Conservation (phyloP, 441 rosid genomes). For the Corymbia citriodora region DNA sequence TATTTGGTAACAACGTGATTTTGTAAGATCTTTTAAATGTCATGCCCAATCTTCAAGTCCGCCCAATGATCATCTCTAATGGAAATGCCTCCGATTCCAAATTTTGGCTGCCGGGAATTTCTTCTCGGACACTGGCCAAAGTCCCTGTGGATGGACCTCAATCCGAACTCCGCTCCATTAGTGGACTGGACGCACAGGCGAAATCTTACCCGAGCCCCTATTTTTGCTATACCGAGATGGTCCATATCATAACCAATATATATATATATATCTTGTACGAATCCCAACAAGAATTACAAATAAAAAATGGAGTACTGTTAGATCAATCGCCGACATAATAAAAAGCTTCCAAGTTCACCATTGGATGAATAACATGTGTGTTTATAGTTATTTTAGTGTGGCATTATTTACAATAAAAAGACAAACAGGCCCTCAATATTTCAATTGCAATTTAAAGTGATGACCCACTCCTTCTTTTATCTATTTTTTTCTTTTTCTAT, state of each 20-base stretch:
- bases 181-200: background rate
- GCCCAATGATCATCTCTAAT: background rate
- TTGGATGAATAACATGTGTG: fast-evolving
- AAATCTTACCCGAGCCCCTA: background rate
- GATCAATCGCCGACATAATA: fast-evolving
- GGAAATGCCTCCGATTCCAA: background rate
- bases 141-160: background rate
- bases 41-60: background rate
- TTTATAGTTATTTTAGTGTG: background rate
- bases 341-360: background rate
- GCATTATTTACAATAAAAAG: background rate
- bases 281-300: background rate
- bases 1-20: background rate
- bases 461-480: background rate
- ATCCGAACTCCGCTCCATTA: background rate
- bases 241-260: background rate
- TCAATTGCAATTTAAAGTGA: background rate
- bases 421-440: background rate
- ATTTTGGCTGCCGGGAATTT: background rate
- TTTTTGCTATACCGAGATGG: background rate
- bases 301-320: background rate
- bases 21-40: background rate
- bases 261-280: background rate
- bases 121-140: background rate
- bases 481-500: background rate